Percentiles rank a stretch among this genome's conserved stretches.
Evolutionary conservation across 2,329 filamentous ascomycete genomes (phyloP).

Genomic region (Xylaria sp.): DNA sequence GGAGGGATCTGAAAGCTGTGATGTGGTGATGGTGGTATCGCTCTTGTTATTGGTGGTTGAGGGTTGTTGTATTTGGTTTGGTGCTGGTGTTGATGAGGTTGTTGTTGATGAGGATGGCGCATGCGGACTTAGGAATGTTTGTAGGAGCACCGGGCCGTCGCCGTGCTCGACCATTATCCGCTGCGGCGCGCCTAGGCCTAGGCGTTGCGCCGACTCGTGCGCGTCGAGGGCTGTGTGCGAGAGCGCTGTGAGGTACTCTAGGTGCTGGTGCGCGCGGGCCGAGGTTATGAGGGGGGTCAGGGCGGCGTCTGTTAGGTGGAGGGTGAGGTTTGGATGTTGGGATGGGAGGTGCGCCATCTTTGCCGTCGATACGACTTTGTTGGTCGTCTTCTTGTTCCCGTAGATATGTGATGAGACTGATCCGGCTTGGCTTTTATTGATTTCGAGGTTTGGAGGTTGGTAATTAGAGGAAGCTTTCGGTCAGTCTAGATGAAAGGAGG

Average conservation of each 20-base stretch:
- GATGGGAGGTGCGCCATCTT: constrained; percentile 58
- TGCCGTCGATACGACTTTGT: background rate
- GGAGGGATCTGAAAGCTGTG: background rate
- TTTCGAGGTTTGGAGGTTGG: background rate
- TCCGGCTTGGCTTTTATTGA: background rate
- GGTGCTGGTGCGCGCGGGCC: constrained; percentile 53
- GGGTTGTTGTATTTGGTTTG: background rate
- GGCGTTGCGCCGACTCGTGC: constrained; percentile 63
- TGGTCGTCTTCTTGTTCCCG: background rate
- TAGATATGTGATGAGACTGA: too few species aligned
- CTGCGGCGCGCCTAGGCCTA: constrained; percentile 64
- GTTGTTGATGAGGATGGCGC: background rate
- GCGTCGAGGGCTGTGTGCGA: constrained; percentile 64
- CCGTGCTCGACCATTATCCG: constrained; percentile 69
- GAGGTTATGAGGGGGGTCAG: constrained; percentile 69
- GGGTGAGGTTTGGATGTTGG: constrained; percentile 62
- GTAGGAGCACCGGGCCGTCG: constrained; percentile 45
- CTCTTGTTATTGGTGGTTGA: background rate
- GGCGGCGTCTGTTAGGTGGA: constrained; percentile 67
- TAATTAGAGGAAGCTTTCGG: background rate
- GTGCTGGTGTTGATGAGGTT: too few species aligned
- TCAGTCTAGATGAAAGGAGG: background rate
- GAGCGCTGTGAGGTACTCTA: constrained; percentile 63
- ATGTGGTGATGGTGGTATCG: background rate
- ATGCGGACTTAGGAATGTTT: constrained; percentile 30